Conservation (phyloP, 1,139 yeast species). For the Casaregolazyma lundiana region DNA sequence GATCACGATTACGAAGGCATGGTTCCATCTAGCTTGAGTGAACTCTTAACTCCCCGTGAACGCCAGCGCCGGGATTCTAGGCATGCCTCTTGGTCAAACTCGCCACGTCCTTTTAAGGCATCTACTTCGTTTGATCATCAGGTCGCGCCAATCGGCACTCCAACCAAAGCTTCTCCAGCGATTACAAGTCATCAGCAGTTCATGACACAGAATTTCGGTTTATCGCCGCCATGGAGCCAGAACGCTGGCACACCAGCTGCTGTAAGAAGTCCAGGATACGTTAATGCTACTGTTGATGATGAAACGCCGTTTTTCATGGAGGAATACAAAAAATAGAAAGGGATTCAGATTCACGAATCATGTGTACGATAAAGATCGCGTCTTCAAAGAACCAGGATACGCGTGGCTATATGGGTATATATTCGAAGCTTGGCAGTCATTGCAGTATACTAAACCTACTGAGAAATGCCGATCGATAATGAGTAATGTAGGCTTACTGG, state of each 20-base stretch:
- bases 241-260: conserved; percentile 1
- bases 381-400: too few relatives aligned
- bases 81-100: conserved; percentile 30
- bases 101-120: conserved; percentile 6
- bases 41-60: conserved; percentile 75
- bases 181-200: neutral
- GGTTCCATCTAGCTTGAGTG: conserved; percentile 71
- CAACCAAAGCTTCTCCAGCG: conserved; percentile 4
- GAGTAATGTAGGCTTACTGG: too few relatives aligned
- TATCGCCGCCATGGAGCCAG: conserved; percentile 4
- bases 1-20: conserved; percentile 21
- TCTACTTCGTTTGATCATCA: conserved; percentile 2
- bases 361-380: neutral
- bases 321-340: conserved; percentile 12
- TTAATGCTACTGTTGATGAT: conserved; percentile 14
- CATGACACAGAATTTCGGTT: conserved; percentile 3
- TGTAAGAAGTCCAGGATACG: conserved; percentile 4
- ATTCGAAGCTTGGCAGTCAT: too few relatives aligned
- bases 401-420: too few relatives aligned
- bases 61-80: conserved; percentile 61
- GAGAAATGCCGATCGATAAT: too few relatives aligned
- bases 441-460: neutral
- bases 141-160: conserved; percentile 10
- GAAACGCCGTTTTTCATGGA: conserved; percentile 31
- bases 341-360: neutral